A percentile compares a stretch with the other conserved stretches of the same genome.
Conservation (phyloP, 805 yeast genomes). For the Ogataea salicorniae region DNA sequence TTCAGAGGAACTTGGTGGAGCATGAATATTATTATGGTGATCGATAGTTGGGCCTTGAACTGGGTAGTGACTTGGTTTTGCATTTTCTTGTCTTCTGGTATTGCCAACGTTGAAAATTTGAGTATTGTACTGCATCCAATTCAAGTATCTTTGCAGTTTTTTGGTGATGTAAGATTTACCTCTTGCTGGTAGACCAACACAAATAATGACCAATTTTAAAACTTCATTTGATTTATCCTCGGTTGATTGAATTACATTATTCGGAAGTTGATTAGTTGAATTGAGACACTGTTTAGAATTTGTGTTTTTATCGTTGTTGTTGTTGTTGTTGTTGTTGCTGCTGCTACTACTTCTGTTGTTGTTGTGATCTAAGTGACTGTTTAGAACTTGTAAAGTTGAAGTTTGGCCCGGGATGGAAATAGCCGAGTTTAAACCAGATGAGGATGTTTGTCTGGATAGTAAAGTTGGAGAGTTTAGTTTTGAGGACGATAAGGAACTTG, state of each 20-base stretch:
- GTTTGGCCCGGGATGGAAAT: conserved; percentile 26
- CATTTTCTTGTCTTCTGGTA: conserved; percentile 55
- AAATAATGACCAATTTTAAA: conserved; percentile 55
- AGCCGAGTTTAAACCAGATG: conserved; percentile 22
- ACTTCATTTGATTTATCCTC: conserved; percentile 18
- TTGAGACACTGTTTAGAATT: neutral
- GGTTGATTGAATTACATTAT: neutral
- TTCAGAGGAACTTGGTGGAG: neutral
- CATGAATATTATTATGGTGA: neutral
- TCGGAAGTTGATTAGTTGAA: neutral
- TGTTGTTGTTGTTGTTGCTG: neutral
- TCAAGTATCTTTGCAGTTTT: conserved; percentile 53
- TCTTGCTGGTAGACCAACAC: conserved; percentile 75
- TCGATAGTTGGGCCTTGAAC: conserved; percentile 30
- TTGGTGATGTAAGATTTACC: conserved; percentile 73
- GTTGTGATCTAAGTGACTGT: neutral
- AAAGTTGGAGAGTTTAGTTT: conserved; percentile 19
- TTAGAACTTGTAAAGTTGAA: conserved; percentile 12
- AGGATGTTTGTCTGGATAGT: conserved; percentile 18
- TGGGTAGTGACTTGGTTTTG: conserved; percentile 34
- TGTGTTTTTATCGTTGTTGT: neutral
- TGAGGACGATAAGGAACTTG: conserved; percentile 20
- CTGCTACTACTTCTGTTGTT: too few species aligned
- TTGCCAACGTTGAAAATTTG: conserved; percentile 72
- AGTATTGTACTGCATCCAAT: conserved; percentile 57